Evolutionary conservation across 345 rosid genomes (phyloP).

Genomic region (Aegle marmelos): DNA sequence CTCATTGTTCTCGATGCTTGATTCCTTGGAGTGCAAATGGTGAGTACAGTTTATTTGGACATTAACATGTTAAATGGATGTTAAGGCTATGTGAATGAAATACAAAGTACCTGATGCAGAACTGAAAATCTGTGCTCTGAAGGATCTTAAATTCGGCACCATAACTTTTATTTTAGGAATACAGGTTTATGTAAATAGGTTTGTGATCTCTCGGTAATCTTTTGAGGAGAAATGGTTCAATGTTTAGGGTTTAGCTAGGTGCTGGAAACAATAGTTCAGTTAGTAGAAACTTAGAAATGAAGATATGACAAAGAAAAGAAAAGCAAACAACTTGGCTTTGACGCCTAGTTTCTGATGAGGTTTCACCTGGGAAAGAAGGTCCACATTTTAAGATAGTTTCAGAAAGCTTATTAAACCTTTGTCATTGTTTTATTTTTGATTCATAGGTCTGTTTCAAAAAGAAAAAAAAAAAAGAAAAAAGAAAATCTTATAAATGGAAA

Average conservation of each 20-base stretch:
- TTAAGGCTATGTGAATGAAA: background rate
- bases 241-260: background rate
- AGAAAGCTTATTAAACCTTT: background rate
- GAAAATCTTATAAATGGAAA: too few relatives aligned
- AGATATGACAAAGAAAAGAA: background rate
- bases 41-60: constrained; percentile 21
- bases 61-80: background rate
- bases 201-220: background rate
- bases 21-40: constrained; percentile 69
- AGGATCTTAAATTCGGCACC: background rate
- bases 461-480: too few relatives aligned
- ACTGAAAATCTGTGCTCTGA: background rate
- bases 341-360: background rate
- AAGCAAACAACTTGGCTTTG: background rate
- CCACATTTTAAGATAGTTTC: background rate
- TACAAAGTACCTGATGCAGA: background rate
- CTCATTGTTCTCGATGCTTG: constrained; percentile 68
- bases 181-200: background rate
- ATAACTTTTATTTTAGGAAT: background rate
- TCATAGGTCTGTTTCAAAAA: background rate
- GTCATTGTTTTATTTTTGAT: background rate
- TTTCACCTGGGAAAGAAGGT: background rate
- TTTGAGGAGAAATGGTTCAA: background rate
- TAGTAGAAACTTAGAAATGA: background rate
- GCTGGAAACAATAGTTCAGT: background rate